Conservation (phyloP, 345 rosid genomes). For the Citrus inodora region DNA sequence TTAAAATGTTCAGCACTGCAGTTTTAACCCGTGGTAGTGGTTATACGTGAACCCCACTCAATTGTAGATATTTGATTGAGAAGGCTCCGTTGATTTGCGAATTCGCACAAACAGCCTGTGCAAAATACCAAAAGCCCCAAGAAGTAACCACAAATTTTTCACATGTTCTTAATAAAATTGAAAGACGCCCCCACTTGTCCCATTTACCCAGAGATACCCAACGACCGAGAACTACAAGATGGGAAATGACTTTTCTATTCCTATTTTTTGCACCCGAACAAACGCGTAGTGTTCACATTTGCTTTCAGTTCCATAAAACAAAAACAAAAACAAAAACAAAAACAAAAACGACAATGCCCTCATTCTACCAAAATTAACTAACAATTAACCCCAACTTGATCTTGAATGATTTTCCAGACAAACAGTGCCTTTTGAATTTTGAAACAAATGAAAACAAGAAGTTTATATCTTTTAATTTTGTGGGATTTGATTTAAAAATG, state of each 20-base stretch:
- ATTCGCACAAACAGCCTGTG: too few species aligned
- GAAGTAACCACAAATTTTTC: neutral
- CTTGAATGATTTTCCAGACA: neutral
- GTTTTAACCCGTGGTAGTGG: too few species aligned
- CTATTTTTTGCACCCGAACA: neutral
- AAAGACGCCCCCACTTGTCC: neutral
- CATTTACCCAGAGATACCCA: neutral
- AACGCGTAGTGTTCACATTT: neutral
- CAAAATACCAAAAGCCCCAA: too few species aligned
- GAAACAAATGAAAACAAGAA: neutral
- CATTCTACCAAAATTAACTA: neutral
- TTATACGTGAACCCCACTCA: too few species aligned
- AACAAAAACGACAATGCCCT: conserved; percentile 1
- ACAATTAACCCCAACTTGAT: neutral
- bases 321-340: neutral
- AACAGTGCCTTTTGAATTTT: neutral
- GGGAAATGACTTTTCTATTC: neutral
- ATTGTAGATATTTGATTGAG: too few species aligned
- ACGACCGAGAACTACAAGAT: neutral
- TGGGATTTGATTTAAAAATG: neutral
- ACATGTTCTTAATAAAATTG: neutral
- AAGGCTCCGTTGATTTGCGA: too few species aligned
- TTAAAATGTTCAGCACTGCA: neutral
- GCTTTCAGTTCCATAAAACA: neutral
- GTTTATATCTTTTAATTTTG: neutral